Conservation (phyloP, 805 yeast genomes). For the Lachancea waltii region DNA sequence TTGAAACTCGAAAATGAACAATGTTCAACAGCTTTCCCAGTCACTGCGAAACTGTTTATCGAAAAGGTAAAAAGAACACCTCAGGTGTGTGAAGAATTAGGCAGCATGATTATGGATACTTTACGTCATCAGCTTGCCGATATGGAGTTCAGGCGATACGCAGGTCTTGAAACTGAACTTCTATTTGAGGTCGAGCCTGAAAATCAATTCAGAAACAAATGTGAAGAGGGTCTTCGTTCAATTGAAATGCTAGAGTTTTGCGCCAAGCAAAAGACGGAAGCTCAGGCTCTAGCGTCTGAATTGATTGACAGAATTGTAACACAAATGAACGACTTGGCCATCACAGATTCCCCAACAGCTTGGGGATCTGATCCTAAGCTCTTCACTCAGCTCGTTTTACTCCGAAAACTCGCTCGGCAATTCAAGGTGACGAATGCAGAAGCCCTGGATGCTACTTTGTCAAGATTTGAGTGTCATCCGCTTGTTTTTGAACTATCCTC, state of each 20-base stretch:
- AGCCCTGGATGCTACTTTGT: constrained; percentile 8
- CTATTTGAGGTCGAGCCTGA: constrained; percentile 63
- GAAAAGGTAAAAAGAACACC: background rate
- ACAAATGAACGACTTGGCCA: background rate
- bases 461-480: constrained; percentile 14
- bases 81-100: background rate
- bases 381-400: constrained; percentile 18
- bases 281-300: background rate
- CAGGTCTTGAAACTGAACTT: constrained; percentile 12
- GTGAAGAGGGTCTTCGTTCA: constrained; percentile 26
- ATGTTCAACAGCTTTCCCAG: constrained; percentile 28
- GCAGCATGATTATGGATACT: background rate
- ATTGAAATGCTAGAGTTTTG: constrained; percentile 16
- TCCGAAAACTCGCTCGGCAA: constrained; percentile 8
- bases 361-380: constrained; percentile 25
- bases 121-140: background rate
- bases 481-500: constrained; percentile 9
- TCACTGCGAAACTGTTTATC: constrained; percentile 26
- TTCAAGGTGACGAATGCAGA: constrained; percentile 5
- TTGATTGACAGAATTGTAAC: background rate
- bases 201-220: constrained; percentile 56
- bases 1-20: constrained; percentile 19
- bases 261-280: background rate
- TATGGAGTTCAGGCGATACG: background rate
- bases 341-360: constrained; percentile 19